These are phyloP conservation scores for Leccinum variicolor DNA, from an alignment of 768 basidiomycete genomes.

Conservation along the genomic window DNA sequence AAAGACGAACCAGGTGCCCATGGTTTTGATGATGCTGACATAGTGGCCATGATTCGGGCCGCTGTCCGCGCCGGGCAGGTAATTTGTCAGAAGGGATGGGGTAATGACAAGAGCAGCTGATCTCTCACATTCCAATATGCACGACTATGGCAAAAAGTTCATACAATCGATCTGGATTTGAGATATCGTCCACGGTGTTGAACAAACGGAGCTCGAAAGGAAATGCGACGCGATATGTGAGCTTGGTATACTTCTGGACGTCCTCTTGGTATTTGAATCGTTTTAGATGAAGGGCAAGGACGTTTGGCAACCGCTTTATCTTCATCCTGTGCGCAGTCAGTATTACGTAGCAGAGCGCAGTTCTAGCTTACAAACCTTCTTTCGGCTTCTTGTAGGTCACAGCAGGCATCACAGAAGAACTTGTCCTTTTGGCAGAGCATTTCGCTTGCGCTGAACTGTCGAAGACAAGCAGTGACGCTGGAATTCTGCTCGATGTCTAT, in stretches of 20 bases:
- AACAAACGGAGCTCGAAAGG: constrained; percentile 92
- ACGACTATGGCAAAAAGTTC: constrained; percentile 96
- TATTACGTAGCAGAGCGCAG: not conserved
- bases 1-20: constrained; percentile 85
- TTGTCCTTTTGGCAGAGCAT: constrained; percentile 99
- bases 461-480: constrained; percentile 91
- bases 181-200: constrained; percentile 93
- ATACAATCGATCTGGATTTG: constrained; percentile 90
- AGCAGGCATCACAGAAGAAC: constrained; percentile 97
- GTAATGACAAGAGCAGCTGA: constrained; percentile 12
- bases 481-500: constrained; percentile 99
- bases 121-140: constrained; percentile 96
- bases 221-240: constrained; percentile 95
- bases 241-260: constrained; percentile 85
- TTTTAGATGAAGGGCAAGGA: constrained; percentile 94
- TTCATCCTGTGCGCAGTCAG: constrained; percentile 73
- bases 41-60: constrained; percentile 99
- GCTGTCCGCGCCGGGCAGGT: constrained; percentile 39
- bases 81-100: constrained; percentile 9
- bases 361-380: constrained; percentile 60
- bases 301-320: constrained; percentile 93
- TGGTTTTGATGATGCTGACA: constrained; percentile 88
- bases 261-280: constrained; percentile 99
- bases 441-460: constrained; percentile 96
- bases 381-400: constrained; percentile 96